Percentiles rank a stretch among this genome's conserved stretches.
These are phyloP conservation scores for Yamadazyma diospyri DNA, from an alignment of 1,139 yeast species.

Conservation along the genomic window DNA sequence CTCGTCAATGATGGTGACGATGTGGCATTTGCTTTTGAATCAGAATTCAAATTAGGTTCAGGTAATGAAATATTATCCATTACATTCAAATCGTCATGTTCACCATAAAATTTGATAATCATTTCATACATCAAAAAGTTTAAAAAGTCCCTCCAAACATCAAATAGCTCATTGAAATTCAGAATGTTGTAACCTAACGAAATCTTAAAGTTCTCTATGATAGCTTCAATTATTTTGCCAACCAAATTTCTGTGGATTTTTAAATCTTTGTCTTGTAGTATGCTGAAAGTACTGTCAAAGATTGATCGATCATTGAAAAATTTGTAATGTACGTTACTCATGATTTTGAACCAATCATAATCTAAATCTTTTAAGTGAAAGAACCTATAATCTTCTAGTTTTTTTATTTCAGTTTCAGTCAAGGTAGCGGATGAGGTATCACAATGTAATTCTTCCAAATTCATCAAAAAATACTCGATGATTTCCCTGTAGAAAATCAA, in stretches of 20 bases:
- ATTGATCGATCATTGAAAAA: slow-evolving; percentile 14
- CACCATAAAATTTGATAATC: slow-evolving; percentile 11
- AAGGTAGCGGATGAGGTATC: slow-evolving; percentile 12
- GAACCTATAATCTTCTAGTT: slow-evolving; percentile 18
- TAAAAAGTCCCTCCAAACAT: slow-evolving; percentile 14
- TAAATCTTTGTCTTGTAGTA: slow-evolving; percentile 10
- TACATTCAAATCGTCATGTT: slow-evolving; percentile 6
- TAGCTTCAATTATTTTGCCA: slow-evolving; percentile 11
- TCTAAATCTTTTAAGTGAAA: slow-evolving; percentile 25
- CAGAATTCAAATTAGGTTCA: slow-evolving; percentile 14
- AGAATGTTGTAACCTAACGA: slow-evolving; percentile 7
- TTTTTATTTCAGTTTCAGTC: slow-evolving; percentile 17
- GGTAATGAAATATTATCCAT: slow-evolving; percentile 10
- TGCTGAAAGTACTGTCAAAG: slow-evolving; percentile 10
- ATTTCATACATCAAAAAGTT: slow-evolving; percentile 13
- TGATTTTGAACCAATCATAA: slow-evolving; percentile 22
- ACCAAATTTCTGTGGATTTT: slow-evolving; percentile 13
- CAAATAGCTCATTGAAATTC: slow-evolving; percentile 6
- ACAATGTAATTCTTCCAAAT: slow-evolving; percentile 18
- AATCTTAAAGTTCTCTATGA: slow-evolving; percentile 13
- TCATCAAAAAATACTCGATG: slow-evolving; percentile 28
- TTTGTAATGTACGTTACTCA: slow-evolving; percentile 22
- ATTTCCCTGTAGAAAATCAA: slow-evolving; percentile 25
- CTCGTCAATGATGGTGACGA: slow-evolving; percentile 7
- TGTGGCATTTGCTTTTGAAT: slow-evolving; percentile 3